These are phyloP conservation scores for Eleusine indica DNA, from an alignment of 176 grass and related monocot genomes.

Conservation along the genomic window DNA sequence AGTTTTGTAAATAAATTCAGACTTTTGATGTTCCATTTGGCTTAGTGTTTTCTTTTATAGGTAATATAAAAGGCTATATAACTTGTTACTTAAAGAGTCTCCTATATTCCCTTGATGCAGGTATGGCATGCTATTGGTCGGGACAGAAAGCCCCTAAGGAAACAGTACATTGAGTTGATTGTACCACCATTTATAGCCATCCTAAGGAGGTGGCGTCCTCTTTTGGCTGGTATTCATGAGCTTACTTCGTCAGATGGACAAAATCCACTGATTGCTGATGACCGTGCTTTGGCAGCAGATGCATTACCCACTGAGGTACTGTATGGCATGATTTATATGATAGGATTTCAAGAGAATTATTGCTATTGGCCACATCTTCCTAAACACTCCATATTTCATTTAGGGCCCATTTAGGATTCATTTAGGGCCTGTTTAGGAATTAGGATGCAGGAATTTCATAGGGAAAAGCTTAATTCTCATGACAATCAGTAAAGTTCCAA, in stretches of 20 bases:
- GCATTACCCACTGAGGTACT: constrained; percentile 77
- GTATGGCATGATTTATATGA: not conserved
- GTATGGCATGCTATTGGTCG: constrained; percentile 93
- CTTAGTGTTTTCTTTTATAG: constrained; percentile 15
- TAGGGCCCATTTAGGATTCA: not conserved
- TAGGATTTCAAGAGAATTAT: not conserved
- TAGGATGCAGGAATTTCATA: not conserved
- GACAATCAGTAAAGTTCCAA: not conserved
- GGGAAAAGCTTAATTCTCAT: not conserved
- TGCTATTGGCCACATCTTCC: not conserved
- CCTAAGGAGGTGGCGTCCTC: constrained; percentile 84
- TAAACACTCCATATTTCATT: not conserved
- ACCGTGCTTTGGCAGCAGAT: constrained; percentile 91
- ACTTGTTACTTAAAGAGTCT: constrained; percentile 15
- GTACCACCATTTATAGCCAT: constrained; percentile 94
- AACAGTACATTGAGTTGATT: constrained; percentile 87
- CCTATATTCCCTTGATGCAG: constrained; percentile 50
- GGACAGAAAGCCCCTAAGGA: constrained; percentile 80
- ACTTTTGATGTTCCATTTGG: constrained; percentile 8
- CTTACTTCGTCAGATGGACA: constrained; percentile 97
- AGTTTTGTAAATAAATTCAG: constrained; percentile 23
- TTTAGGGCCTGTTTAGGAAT: not conserved
- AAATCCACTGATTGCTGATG: constrained; percentile 90
- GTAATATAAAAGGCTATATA: constrained; percentile 4
- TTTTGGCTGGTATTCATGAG: constrained; percentile 96